phyloP scores from a whole-genome alignment of 1,284 basidiomycete species.

The Rhodotorula sp. region DNA sequence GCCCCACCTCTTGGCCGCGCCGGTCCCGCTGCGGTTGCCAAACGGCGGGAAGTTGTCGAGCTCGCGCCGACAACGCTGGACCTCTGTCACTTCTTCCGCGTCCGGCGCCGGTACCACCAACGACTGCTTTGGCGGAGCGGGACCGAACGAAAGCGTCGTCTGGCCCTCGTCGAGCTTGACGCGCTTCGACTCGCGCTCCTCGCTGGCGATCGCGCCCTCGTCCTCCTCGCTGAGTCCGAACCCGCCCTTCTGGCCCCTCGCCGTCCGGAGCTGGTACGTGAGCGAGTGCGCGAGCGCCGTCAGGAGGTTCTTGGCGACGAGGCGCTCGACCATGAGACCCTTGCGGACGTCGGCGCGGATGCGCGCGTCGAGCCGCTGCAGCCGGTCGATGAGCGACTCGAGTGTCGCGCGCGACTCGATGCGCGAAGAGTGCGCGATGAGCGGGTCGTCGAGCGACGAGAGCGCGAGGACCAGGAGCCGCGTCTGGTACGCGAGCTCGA shows the following conservation, averaged over 20 bases:
- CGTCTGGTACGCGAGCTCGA: constrained; percentile 11
- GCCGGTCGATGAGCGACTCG: not conserved
- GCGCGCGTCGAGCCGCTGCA: constrained; percentile 11
- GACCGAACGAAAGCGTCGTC: not conserved
- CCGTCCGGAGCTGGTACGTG: constrained; percentile 18
- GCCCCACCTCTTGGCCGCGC: no score
- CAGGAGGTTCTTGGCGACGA: constrained; percentile 27
- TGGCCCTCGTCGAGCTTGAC: not conserved
- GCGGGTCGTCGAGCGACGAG: constrained; percentile 10
- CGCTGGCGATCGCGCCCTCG: not conserved
- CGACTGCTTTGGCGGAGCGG: not conserved
- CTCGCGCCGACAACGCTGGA: not conserved
- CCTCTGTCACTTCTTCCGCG: not conserved
- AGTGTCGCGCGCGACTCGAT: not conserved
- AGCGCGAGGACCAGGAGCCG: constrained; percentile 21
- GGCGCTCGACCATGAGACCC: constrained; percentile 21
- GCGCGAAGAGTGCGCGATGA: not conserved
- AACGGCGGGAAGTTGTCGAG: no score
- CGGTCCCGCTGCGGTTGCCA: no score
- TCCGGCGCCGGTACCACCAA: not conserved
- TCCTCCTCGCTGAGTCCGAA: constrained; percentile 9
- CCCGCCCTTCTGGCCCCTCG: constrained; percentile 12
- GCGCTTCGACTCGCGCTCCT: constrained; percentile 5
- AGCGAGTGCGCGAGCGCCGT: constrained; percentile 11
- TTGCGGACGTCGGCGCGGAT: constrained; percentile 24